Evolutionary conservation across 2,329 filamentous ascomycete species (phyloP).

Genomic region (Stemphylium vesicarium): DNA sequence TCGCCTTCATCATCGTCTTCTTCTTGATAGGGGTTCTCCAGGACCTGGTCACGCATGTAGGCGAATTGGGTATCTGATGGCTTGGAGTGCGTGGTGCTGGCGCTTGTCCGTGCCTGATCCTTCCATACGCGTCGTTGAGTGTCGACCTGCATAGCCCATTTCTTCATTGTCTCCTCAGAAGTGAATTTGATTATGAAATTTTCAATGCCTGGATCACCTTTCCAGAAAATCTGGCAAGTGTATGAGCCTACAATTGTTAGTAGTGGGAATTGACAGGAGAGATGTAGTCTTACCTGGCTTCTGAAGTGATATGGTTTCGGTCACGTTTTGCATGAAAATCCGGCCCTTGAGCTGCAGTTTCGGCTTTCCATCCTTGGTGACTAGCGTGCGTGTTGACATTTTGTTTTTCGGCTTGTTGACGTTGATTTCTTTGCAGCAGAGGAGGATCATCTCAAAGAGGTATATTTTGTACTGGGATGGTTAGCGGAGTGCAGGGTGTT

Average conservation of each 20-base stretch:
- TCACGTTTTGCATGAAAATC: constrained; percentile 99
- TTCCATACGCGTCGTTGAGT: constrained; percentile 67
- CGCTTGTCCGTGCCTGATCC: constrained; percentile 59
- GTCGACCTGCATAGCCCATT: constrained; percentile 84
- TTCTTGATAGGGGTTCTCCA: constrained; percentile 83
- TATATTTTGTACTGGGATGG: constrained; percentile 88
- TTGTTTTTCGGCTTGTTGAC: constrained; percentile 79
- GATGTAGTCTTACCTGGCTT: constrained; percentile 74
- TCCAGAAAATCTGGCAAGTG: constrained; percentile 98
- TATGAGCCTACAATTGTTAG: constrained; percentile 71
- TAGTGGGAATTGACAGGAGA: neutral
- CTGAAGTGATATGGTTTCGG: constrained; percentile 84
- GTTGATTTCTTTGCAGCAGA: constrained; percentile 95
- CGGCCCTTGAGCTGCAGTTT: constrained; percentile 90
- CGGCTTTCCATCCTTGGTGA: constrained; percentile 75
- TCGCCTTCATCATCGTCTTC: constrained; percentile 64
- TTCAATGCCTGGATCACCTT: constrained; percentile 91
- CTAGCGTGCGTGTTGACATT: constrained; percentile 69
- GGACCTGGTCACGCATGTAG: constrained; percentile 74
- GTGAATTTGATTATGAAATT: constrained; percentile 94
- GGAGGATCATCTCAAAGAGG: constrained; percentile 90
- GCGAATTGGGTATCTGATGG: constrained; percentile 75
- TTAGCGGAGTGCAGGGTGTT: constrained; percentile 9
- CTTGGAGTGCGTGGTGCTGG: constrained; percentile 55
- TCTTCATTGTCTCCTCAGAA: constrained; percentile 91